Conservation (phyloP, 805 yeast species). For the Starmerella riodocensis region DNA sequence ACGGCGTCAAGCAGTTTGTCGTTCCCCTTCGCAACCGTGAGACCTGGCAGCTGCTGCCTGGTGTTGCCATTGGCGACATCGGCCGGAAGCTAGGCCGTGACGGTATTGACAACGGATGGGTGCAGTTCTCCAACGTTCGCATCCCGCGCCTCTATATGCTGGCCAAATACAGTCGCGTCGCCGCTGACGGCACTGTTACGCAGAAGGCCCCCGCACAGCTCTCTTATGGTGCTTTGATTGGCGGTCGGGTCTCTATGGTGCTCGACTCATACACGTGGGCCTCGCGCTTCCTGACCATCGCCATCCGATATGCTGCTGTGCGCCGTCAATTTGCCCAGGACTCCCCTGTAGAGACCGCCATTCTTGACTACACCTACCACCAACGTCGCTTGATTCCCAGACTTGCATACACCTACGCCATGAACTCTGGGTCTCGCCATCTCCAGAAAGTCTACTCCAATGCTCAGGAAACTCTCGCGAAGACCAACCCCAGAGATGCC, state of each 20-base stretch:
- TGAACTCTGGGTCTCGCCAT: slow-evolving; percentile 56
- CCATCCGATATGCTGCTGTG: slow-evolving; percentile 76
- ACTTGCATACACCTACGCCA: slow-evolving; percentile 63
- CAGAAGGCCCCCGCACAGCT: slow-evolving; percentile 80
- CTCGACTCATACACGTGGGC: slow-evolving; percentile 70
- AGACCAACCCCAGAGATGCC: slow-evolving; percentile 29
- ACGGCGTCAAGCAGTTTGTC: slow-evolving; percentile 84
- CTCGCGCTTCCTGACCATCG: slow-evolving; percentile 69
- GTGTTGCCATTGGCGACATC: slow-evolving; percentile 77
- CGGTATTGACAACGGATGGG: slow-evolving; percentile 95
- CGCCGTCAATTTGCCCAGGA: slow-evolving; percentile 66
- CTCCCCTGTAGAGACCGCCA: slow-evolving; percentile 46
- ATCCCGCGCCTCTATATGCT: slow-evolving; percentile 78
- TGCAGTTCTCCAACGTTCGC: slow-evolving; percentile 70
- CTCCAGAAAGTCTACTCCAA: slow-evolving; percentile 39
- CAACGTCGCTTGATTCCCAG: slow-evolving; percentile 81
- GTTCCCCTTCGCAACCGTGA: slow-evolving; percentile 73
- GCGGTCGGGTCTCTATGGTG: slow-evolving; percentile 86
- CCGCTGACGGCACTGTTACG: slow-evolving; percentile 53
- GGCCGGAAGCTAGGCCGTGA: slow-evolving; percentile 94
- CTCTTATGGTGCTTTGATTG: slow-evolving; percentile 73
- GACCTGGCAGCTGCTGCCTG: slow-evolving; percentile 57
- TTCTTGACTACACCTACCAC: slow-evolving; percentile 77
- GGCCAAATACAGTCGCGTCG: slow-evolving; percentile 62
- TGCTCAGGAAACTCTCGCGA: slow-evolving; percentile 34